Evolutionary conservation across 1,284 basidiomycete genomes (phyloP), one percentile per base, ranked within the genome.

Genomic region (Cryptococcus jaspeensis): DNA sequence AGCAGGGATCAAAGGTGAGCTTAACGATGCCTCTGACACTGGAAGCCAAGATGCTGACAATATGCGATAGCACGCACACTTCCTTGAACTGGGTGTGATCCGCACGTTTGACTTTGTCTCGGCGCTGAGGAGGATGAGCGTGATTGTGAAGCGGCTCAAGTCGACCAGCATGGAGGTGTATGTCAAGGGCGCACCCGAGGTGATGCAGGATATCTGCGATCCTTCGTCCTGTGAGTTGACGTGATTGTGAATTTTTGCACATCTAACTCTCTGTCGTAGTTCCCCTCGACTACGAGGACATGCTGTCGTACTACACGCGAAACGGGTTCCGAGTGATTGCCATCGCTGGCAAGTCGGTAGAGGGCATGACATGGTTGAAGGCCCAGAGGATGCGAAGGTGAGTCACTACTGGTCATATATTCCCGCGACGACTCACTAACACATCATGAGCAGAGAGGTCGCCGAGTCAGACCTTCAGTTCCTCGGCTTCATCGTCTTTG

Each of bases 301-400:
- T 99, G 54, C 81, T 99, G 16, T 91, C 92, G 5, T 98, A 98
- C 77, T 99, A 99, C 76, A 99, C 96, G 7, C 89, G 89, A 70
- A 89, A 94, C 61, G 96, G 96, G 37, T 99, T 95, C 79, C 88
- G 96, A 58, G 96, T 99, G 18, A 99, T 99, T 61, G 96, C 95
- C 3, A 91, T 98, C 64, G 96, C 96, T 3, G 96, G 96, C 38
- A 99, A 98, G 81, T 92, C 85, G 61, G 85, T 99, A 61, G 89
- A 96, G 42, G 88, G 90, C 5, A 79, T 99, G 59, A 90, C 94
- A 6, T 99, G 96, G 96, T 83, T 99, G 63, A 98, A 90, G 73
- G 96, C 96, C 1, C 96, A 99, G 77, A 86, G 91, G 49, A 88
- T 99, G 85, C 93, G 91, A 75, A 84, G 95, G 90, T 88, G 43